These are phyloP conservation scores for Zygnema cylindricum DNA, from an alignment of 139 green algal genomes.

Conservation along the genomic window DNA sequence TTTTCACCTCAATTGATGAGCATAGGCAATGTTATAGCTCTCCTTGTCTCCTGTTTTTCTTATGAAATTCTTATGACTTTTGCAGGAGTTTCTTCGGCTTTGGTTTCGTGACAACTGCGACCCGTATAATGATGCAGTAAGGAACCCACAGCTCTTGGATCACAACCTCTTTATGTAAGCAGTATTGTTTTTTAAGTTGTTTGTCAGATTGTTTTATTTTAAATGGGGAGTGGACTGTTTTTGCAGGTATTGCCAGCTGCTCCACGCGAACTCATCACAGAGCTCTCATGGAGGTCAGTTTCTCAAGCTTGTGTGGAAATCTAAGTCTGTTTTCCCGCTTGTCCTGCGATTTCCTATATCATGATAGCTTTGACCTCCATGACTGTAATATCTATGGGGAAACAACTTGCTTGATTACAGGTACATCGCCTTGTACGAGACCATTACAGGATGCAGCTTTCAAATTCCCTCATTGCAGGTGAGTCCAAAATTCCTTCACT, in stretches of 20 bases:
- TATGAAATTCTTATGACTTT: no score
- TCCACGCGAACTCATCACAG: conserved; percentile 14
- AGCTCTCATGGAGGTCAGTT: conserved; percentile 34
- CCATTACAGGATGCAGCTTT: conserved; percentile 90
- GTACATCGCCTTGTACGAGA: conserved; percentile 95
- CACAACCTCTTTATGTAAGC: no score
- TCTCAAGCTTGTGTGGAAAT: not conserved
- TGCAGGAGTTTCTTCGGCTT: conserved; percentile 91
- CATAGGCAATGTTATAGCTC: not conserved
- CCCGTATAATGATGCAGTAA: conserved; percentile 88
- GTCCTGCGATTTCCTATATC: no score
- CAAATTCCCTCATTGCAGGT: conserved; percentile 47
- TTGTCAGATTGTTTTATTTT: no score
- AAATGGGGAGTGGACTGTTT: not conserved
- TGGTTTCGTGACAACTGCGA: conserved; percentile 95
- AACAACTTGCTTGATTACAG: conserved; percentile 14
- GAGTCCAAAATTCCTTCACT: not conserved
- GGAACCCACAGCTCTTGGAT: no score
- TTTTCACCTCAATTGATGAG: no score
- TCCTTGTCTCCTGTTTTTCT: not conserved
- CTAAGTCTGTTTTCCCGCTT: conserved; percentile 15
- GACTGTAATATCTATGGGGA: not conserved
- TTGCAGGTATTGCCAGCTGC: conserved; percentile 11
- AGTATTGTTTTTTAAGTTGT: no score
- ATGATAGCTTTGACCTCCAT: not conserved